Base-by-base conservation (phyloP, 2,329 filamentous ascomycete species). In the Claviceps sp. region DNA sequence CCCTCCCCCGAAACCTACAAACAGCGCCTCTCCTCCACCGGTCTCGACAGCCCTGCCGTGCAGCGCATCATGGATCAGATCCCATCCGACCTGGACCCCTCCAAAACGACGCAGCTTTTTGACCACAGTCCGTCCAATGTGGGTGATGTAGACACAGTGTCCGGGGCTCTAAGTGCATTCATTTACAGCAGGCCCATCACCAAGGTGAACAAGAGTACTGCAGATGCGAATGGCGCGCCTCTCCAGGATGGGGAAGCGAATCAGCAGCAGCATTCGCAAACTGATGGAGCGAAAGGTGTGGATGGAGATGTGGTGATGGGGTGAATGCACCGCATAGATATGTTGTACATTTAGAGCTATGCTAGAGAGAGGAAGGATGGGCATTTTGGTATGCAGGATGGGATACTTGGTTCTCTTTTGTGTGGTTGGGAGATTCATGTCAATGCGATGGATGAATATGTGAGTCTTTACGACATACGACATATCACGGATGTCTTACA, bases 1-100 rank as follows among this genome's bases (percentile, higher is more conserved):
- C 65, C 75, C 0, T 54, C 50, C 24, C 56, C 56, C 9, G 60
- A 63, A 41, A 37, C 50, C n/a, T 53, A 66, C 18, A 59, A 60
- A 24, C 53, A 58, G 18, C 64, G 63, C 18, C 64, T 67, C 40
- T 56, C 61, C 44, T 52, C 56, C n/a, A 58, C 58, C 2, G 61
- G 60, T 22, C 61, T 56, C 24, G 59, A 59, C 50, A 58, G 59
- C 6, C 56, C 53, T 7, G 41, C 41, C 22, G 55, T 63, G n/a
- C 57, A 63, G 45, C 51, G 54, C 20, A 56, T 59, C 34, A 41
- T 65, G 8, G 57, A 59, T 47, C 59, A 51, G 26, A 49, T 59
- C 2, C 41, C 57, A 11, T 46, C 56, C 7, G 60, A 62, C 26
- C 48, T 62, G 5, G 61, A 67, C n/a, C 59, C 59, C 11, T 53